A percentile compares a stretch with the other conserved stretches of the same genome.
Conservation (phyloP, 352 stramenopile species). For the Nothophytophthora sp. region DNA sequence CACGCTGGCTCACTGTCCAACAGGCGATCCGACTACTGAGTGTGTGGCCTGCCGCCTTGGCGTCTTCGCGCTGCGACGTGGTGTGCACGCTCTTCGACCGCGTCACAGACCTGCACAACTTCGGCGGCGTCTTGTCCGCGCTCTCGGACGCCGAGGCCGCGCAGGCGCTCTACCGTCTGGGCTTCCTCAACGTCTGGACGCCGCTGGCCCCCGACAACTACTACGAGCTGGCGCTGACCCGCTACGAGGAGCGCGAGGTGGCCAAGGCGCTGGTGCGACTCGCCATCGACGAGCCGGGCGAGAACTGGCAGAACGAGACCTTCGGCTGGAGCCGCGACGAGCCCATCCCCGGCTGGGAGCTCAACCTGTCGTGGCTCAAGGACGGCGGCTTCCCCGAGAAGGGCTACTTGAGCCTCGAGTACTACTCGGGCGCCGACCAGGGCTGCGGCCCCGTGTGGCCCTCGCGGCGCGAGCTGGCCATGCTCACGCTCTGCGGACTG, state of each 20-base stretch:
- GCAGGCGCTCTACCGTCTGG: slow-evolving; percentile 64
- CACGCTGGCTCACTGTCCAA: slow-evolving; percentile 65
- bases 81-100: slow-evolving; percentile 73
- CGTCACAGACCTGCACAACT: slow-evolving; percentile 71
- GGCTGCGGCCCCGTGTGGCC: slow-evolving; percentile 75
- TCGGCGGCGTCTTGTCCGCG: slow-evolving; percentile 56
- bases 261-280: slow-evolving; percentile 72
- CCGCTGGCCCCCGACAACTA: slow-evolving; percentile 74
- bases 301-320: slow-evolving; percentile 81
- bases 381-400: slow-evolving; percentile 80
- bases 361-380: slow-evolving; percentile 82
- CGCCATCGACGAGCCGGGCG: slow-evolving; percentile 77
- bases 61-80: slow-evolving; percentile 51
- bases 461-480: slow-evolving; percentile 53
- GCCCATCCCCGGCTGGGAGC: slow-evolving; percentile 77
- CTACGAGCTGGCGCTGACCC: slow-evolving; percentile 70
- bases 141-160: slow-evolving; percentile 57
- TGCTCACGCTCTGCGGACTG: slow-evolving; percentile 50
- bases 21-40: slow-evolving; percentile 55
- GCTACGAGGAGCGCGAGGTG: slow-evolving; percentile 76
- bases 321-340: slow-evolving; percentile 82
- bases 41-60: slow-evolving; percentile 51
- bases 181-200: slow-evolving; percentile 76
- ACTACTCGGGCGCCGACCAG: slow-evolving; percentile 78
- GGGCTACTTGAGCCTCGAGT: slow-evolving; percentile 71